phyloP scores from a whole-genome alignment of 176 grass and related monocot species.

The Phyllostachys edulis region DNA sequence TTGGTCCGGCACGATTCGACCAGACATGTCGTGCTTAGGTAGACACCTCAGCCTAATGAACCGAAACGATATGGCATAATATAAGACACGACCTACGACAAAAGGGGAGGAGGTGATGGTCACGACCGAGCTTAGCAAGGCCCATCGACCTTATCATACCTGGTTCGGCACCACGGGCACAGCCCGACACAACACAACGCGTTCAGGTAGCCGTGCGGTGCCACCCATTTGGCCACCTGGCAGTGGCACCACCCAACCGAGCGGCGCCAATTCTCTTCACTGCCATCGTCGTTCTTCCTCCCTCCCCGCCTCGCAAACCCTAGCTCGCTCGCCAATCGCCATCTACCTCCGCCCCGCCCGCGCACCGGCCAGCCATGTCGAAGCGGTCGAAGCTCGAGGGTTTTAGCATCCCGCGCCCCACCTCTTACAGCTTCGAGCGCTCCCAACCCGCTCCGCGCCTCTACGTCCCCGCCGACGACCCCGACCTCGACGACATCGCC shows the following conservation, averaged over 20 bases:
- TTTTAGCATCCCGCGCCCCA: constrained; percentile 73
- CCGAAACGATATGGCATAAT: no score
- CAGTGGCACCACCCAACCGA: neutral
- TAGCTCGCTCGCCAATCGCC: neutral
- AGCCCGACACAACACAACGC: no score
- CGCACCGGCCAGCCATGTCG: constrained; percentile 50
- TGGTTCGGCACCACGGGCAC: no score
- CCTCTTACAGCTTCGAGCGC: constrained; percentile 84
- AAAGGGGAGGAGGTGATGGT: no score
- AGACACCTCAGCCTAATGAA: no score
- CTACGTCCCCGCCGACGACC: constrained; percentile 67
- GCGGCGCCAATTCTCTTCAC: constrained; percentile 29
- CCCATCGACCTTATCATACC: no score
- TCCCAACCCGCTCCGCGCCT: constrained; percentile 64
- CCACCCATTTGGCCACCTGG: no score
- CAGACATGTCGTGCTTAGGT: no score
- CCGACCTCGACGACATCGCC: constrained; percentile 91
- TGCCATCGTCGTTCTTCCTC: constrained; percentile 23
- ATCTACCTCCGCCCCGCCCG: neutral
- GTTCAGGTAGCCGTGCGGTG: no score
- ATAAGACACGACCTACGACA: no score
- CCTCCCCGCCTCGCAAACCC: constrained; percentile 27
- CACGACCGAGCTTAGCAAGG: no score
- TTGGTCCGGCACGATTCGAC: no score
- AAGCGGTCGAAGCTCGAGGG: constrained; percentile 87